These are phyloP conservation scores for Gracilaria domingensis DNA, from an alignment of 23 red algal genomes.

Conservation along the genomic window DNA sequence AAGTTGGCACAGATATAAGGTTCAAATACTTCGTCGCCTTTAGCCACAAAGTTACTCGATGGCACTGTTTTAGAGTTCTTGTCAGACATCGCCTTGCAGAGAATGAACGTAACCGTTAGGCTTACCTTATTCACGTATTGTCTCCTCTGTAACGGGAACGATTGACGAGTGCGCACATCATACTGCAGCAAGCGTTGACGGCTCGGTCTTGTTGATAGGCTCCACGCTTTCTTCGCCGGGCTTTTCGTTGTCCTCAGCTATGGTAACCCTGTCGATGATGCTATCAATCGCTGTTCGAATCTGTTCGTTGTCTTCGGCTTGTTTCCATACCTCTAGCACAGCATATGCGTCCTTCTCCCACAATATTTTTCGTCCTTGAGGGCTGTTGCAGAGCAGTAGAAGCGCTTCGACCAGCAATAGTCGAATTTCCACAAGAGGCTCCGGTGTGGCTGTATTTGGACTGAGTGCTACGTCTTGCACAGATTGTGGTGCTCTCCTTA, in stretches of 20 bases:
- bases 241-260: conserved; percentile 18
- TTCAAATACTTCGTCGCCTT: neutral
- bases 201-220: neutral
- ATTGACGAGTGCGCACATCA: neutral
- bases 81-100: neutral
- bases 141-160: neutral
- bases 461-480: conserved; percentile 10
- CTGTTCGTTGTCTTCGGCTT: conserved; percentile 23
- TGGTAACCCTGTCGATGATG: conserved; percentile 39
- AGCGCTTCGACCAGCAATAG: conserved; percentile 60
- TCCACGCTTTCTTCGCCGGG: neutral
- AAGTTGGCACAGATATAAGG: neutral
- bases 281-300: conserved; percentile 26
- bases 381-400: conserved; percentile 62
- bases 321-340: conserved; percentile 48
- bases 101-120: neutral
- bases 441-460: neutral
- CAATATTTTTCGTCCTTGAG: conserved; percentile 31
- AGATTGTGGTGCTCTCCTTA: neutral
- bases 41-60: too few species aligned
- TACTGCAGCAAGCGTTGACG: neutral
- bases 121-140: neutral
- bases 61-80: neutral
- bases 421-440: conserved; percentile 62
- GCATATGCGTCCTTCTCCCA: conserved; percentile 47